Evolutionary conservation across 805 yeast species (phyloP).

Genomic region (Peterozyma xylosa): DNA sequence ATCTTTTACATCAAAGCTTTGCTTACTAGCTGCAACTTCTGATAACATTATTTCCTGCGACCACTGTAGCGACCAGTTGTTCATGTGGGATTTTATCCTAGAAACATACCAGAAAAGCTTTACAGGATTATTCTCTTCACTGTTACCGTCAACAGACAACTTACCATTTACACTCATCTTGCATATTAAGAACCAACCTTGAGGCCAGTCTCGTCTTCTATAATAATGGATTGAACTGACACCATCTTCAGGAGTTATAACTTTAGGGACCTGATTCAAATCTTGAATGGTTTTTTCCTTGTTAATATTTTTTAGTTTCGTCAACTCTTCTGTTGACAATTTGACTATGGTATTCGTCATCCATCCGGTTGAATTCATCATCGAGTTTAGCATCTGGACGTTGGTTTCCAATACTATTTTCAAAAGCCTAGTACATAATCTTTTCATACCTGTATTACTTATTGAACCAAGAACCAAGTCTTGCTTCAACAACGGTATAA

Average conservation of each 20-base stretch:
- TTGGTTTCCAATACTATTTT: conserved; percentile 42
- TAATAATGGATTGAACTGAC: conserved; percentile 23
- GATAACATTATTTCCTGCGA: conserved; percentile 17
- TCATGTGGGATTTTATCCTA: conserved; percentile 37
- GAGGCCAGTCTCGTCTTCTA: conserved; percentile 47
- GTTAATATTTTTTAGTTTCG: conserved; percentile 20
- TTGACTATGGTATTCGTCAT: conserved; percentile 46
- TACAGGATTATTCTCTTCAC: conserved; percentile 14
- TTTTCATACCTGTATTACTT: conserved; percentile 11
- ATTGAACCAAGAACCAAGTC: conserved; percentile 10
- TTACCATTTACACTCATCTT: conserved; percentile 14
- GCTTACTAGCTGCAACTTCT: no score
- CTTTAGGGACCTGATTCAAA: conserved; percentile 8
- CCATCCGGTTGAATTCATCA: conserved; percentile 66
- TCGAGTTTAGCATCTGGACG: conserved; percentile 42
- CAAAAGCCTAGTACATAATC: conserved; percentile 23
- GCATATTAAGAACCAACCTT: conserved; percentile 45
- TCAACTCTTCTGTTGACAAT: conserved; percentile 39
- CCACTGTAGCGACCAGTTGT: conserved; percentile 54
- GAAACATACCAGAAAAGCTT: conserved; percentile 46
- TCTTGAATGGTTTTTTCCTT: conserved; percentile 9
- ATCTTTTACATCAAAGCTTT: conserved; percentile 13
- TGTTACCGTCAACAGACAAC: conserved; percentile 2
- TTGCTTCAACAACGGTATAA: conserved; percentile 22
- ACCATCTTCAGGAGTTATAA: no score